Base-by-base conservation (phyloP, 2,329 filamentous ascomycete genomes). In the Nannizziopsis arthrosporioides region DNA sequence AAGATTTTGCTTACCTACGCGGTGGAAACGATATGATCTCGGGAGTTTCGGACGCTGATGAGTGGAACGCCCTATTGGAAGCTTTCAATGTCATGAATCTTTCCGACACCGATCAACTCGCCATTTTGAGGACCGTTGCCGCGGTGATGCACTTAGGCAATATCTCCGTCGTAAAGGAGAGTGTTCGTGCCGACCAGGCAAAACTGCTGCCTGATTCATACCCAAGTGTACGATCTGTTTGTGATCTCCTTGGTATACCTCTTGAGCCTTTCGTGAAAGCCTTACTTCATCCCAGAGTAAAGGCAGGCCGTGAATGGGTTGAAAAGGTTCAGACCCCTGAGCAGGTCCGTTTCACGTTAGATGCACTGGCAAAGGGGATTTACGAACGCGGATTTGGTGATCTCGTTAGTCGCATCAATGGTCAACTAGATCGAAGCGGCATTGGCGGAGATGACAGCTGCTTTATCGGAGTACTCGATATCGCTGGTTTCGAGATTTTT, bases 401-500 rank as follows among this genome's bases (percentile, higher is more conserved):
- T 56, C 77, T 98, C 2, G 93, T 98, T 2, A 80, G 78, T 42
- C 82, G 88, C 44, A 95, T 98, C 70, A 98, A 98, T 63, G 76
- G 76, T 45, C 89, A 94, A 61, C 77, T 98, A 3, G 89, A 96
- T 62, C 81, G 86, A n/a, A 84, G 81, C 37, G 84, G 86, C 2
- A 78, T 85, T 62, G 82, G 84, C 8, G 74, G 82, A 42, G 89
- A 98, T 51, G 89, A 96, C 61, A 89, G 85, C 1, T 84, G 86
- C 59, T 98, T 98, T 67, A 98, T 98, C 56, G 92, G 92, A 47
- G 92, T 98, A 7, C 81, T 98, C 37, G 92, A 98, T 78, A 98
- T 98, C 66, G 93, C 93, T 54, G 92, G 92, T 52, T 98, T 98
- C 66, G 92, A 98, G 63, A 98, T 98, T 51, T 98, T 98, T 59